Evolutionary conservation across 164 flowering plant species (phyloP), one percentile per base, ranked within the genome.

Genomic region (Stephania japonica): DNA sequence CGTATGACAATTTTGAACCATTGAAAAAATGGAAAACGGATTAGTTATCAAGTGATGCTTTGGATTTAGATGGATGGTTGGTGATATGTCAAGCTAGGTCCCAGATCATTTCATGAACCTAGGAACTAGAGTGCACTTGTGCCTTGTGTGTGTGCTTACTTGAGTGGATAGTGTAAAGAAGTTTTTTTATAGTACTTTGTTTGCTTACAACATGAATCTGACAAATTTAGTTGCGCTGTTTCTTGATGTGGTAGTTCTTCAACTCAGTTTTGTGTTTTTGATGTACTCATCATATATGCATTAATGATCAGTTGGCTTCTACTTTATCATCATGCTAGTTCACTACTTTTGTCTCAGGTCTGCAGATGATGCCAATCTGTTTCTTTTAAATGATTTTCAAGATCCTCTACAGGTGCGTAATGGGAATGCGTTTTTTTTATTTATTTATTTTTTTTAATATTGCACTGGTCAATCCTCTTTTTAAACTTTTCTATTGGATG

Each of bases 341-440:
- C 47, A 67, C 63, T 73, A 77, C 73, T 74, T 72, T 41, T n/a
- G 53, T 78, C 78, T 18, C 93, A 96, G 99, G 87, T 92, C 99
- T 75, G 87, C 87, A n/a, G 99, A 92, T 76, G 97, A 96, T 92
- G 86, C 97, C 75, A 93, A 96, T 85, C 93, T 90, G 64, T 92
- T 96, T 81, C 85, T 96, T 75, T 91, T 96, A 68, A 96, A 93
- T 84, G 97, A 96, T 84, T 86, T 87, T 80, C 88, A 89, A 80
- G 93, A 89, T 90, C 98, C 95, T 69, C 93, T 96, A 44, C 99
- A 96, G 99, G 99, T 96, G 68, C 21, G 72, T 49, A 42, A 67
- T 49, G 26, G 19, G 32, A 27, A 41, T 65, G 8, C 26, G 18
- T 79, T 19, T 16, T 24, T 25, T 56, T 72, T 68, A 26, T 74